Conservation (phyloP, 1,139 yeast genomes). For the Nakaseomyces uthaithaninus region DNA sequence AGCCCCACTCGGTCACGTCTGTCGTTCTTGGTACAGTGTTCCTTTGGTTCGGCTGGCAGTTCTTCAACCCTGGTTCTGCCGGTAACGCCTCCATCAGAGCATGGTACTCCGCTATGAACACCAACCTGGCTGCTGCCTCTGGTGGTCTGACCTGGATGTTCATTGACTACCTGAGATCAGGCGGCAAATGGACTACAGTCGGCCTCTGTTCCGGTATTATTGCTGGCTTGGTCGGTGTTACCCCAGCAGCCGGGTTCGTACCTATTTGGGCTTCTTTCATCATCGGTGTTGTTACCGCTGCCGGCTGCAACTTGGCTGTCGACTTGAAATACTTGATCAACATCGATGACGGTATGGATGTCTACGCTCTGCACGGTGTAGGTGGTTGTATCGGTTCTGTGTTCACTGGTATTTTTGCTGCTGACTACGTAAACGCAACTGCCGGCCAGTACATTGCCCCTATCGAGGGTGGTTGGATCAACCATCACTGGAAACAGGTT, state of each 20-base stretch:
- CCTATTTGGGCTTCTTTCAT: constrained; percentile 83
- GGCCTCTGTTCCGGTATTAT: constrained; percentile 91
- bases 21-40: constrained; percentile 91
- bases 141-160: constrained; percentile 94
- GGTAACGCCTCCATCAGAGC: constrained; percentile 88
- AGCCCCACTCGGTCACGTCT: constrained; percentile 83
- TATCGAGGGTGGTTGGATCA: constrained; percentile 90
- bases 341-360: constrained; percentile 95
- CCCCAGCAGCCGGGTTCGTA: constrained; percentile 95
- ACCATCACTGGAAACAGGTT: constrained; percentile 80
- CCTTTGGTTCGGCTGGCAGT: constrained; percentile 98
- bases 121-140: constrained; percentile 83
- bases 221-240: constrained; percentile 91
- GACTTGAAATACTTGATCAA: constrained; percentile 63
- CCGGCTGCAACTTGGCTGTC: constrained; percentile 74
- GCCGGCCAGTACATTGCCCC: constrained; percentile 51
- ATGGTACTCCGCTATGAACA: constrained; percentile 86
- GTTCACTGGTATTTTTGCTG: constrained; percentile 86
- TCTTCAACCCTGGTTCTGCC: constrained; percentile 96
- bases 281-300: constrained; percentile 74
- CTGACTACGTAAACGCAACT: constrained; percentile 80
- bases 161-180: constrained; percentile 80
- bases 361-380: constrained; percentile 86
- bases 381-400: constrained; percentile 85
- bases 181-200: constrained; percentile 89